Conservation (phyloP, 176 grass and related monocot species). For the Raddia guianensis region DNA sequence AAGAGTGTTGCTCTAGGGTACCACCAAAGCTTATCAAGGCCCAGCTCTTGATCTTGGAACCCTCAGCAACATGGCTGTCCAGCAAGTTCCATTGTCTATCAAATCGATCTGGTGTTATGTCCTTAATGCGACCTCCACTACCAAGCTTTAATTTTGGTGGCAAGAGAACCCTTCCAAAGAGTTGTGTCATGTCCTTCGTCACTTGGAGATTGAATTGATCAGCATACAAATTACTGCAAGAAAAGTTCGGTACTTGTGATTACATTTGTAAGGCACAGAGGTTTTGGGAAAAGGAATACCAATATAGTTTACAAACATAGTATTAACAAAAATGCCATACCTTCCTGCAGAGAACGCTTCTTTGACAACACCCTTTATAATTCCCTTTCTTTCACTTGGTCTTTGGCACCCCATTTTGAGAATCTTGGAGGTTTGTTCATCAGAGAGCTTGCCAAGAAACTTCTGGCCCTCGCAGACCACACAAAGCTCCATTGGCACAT, state of each 20-base stretch:
- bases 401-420: conserved; percentile 89
- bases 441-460: conserved; percentile 87
- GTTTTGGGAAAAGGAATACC: neutral
- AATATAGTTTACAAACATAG: conserved; percentile 33
- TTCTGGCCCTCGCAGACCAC: conserved; percentile 92
- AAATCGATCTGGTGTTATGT: conserved; percentile 77
- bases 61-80: conserved; percentile 88
- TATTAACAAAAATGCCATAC: conserved; percentile 40
- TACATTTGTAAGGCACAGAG: conserved; percentile 11
- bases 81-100: conserved; percentile 91
- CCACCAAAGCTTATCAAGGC: conserved; percentile 95
- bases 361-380: conserved; percentile 77
- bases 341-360: conserved; percentile 59
- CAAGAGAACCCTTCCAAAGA: conserved; percentile 84
- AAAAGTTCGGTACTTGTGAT: conserved; percentile 39
- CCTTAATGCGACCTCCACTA: conserved; percentile 64
- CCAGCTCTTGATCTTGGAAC: conserved; percentile 75
- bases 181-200: conserved; percentile 86
- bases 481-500: conserved; percentile 94
- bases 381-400: conserved; percentile 79
- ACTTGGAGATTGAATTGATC: conserved; percentile 81
- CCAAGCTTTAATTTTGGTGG: conserved; percentile 92
- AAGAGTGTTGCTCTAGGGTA: conserved; percentile 66
- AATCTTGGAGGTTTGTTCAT: conserved; percentile 82
- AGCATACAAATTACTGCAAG: conserved; percentile 65